Conservation (phyloP, 768 basidiomycete genomes). For the Suillus hirtellus region DNA sequence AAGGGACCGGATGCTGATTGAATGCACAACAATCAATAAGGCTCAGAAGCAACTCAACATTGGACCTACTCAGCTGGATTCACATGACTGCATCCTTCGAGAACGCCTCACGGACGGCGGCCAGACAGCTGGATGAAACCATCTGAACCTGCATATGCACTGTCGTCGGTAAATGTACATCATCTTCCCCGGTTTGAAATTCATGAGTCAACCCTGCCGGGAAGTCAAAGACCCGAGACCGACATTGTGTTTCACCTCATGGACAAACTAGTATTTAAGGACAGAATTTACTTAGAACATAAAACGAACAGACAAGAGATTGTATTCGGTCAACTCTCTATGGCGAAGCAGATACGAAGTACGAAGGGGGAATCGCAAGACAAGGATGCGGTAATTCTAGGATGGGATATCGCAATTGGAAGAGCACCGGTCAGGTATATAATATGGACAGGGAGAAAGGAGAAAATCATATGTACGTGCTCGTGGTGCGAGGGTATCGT, state of each 20-base stretch:
- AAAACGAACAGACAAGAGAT: not conserved
- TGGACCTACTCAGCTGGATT: not conserved
- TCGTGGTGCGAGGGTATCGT: conserved; percentile 8
- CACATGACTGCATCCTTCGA: not conserved
- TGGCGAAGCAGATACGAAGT: conserved; percentile 1
- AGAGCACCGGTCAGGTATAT: conserved; percentile 8
- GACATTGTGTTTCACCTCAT: not conserved
- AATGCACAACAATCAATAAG: not conserved
- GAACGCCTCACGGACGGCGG: not conserved
- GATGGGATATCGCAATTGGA: conserved; percentile 11
- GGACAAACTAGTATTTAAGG: not conserved
- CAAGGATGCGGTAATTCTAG: conserved; percentile 27
- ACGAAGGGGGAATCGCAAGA: conserved; percentile 18
- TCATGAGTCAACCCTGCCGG: not conserved
- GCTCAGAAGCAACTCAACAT: not conserved
- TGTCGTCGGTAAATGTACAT: not conserved
- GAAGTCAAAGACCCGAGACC: not conserved
- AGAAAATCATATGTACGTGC: conserved; percentile 10
- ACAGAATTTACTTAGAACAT: not conserved
- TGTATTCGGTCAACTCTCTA: not conserved
- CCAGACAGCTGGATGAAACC: not conserved
- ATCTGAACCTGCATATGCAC: not conserved
- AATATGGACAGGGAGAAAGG: conserved; percentile 6
- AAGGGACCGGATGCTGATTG: not conserved
- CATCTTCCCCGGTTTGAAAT: not conserved